Evolutionary conservation across 805 yeast species (phyloP), one percentile per base, ranked within the genome.

Genomic region (Metschnikowia corniflorae): DNA sequence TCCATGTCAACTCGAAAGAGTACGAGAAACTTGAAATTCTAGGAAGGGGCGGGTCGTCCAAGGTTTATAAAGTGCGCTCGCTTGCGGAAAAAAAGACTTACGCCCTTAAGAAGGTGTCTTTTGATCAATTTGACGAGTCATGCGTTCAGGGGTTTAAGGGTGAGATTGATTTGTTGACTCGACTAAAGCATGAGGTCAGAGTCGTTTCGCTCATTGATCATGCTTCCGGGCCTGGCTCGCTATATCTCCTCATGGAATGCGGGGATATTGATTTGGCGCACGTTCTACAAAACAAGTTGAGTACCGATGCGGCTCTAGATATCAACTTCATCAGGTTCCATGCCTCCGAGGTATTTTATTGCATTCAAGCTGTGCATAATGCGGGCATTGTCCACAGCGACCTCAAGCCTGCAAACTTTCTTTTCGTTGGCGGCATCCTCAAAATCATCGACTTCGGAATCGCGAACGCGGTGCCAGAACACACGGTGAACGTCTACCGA

Each of bases 371-470:
- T 5, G 96, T 89, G n/a, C 97, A 89, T 59, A 73, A 74, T 41
- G 77, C 82, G 8, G 96, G 84, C 12, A 80, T 89, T 40, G 95
- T 89, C 20, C 94, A 85, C 54, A 80, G 89, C 6, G 94, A 85
- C 54, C 68, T 85, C 48, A 77, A 77, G 50, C 82, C 82, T 0
- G 82, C 82, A 4, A 71, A 71, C 46, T 85, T 85, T 57, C 70
- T 85, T 17, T 78, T 83, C 51, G 96, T 91, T 5, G 77, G 77
- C 51, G 97, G 97, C 0, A 70, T 77, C 31, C 65, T 91, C 48
- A 91, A 91, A 55, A 77, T 91, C 27, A 91, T 91, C 43, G 98
- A 91, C 62, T 93, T 91, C 70, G 98, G 98, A 12, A 85, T 85
- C 31, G 86, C 97, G n/a, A 85, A 89, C 60, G 87, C 91, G 0